Evolutionary conservation across 257 asterid genomes (phyloP).

Genomic region (Fraxinus pennsylvanica): DNA sequence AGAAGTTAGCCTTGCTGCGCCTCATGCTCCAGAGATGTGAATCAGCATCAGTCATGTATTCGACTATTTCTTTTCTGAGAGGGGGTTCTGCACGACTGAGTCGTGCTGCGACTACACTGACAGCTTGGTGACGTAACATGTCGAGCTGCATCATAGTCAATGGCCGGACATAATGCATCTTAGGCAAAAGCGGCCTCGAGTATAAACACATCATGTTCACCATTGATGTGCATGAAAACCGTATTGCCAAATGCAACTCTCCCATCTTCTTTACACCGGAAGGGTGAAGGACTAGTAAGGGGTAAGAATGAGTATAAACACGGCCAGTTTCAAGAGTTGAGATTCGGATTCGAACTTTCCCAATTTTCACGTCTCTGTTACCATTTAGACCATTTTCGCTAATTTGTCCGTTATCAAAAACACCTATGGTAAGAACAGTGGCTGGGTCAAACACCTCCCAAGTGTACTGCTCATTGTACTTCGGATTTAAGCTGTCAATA

Average conservation of each 20-base stretch:
- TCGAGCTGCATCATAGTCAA: constrained; percentile 66
- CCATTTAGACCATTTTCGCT: constrained; percentile 48
- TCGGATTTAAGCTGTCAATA: constrained; percentile 73
- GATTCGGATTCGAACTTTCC: constrained; percentile 79
- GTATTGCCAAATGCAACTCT: constrained; percentile 84
- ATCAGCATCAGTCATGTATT: constrained; percentile 76
- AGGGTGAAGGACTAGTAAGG: constrained; percentile 72
- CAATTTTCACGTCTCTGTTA: constrained; percentile 58
- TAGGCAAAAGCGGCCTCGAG: constrained; percentile 74
- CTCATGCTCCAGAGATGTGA: constrained; percentile 98
- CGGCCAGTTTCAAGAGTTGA: constrained; percentile 85
- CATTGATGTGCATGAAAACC: constrained; percentile 76
- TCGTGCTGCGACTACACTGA: constrained; percentile 66
- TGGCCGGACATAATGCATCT: constrained; percentile 85
- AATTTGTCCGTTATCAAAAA: constrained; percentile 66
- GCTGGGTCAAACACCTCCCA: constrained; percentile 98
- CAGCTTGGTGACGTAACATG: constrained; percentile 78
- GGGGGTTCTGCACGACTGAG: constrained; percentile 94
- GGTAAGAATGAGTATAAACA: constrained; percentile 82
- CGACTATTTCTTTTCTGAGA: constrained; percentile 71
- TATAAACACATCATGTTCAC: constrained; percentile 62
- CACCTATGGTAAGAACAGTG: constrained; percentile 85
- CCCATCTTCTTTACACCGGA: constrained; percentile 94
- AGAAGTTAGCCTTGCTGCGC: constrained; percentile 85
- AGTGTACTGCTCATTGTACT: constrained; percentile 89